A percentile compares a stretch with the other conserved stretches of the same genome.
Conservation (phyloP, 805 yeast genomes). For the Candida manassasensis region DNA sequence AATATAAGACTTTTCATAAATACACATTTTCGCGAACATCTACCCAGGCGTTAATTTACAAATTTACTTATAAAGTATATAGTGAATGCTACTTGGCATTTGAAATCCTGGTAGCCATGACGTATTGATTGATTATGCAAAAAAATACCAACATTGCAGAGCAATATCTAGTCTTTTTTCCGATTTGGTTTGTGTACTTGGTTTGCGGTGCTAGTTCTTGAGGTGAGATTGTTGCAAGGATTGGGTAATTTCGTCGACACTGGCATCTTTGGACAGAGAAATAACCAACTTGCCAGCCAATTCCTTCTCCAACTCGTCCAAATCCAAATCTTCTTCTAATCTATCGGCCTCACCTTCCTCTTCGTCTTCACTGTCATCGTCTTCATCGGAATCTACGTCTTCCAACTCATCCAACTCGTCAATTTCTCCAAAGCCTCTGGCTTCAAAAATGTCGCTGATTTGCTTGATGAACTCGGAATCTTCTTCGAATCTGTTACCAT, state of each 20-base stretch:
- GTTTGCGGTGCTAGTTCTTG: too few relatives aligned
- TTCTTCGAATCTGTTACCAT: constrained; percentile 91
- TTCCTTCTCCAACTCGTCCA: constrained; percentile 48
- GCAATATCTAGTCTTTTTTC: too few relatives aligned
- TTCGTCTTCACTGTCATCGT: constrained; percentile 58
- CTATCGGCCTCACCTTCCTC: constrained; percentile 45
- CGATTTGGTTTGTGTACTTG: too few relatives aligned
- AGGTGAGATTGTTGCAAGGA: constrained; percentile 55
- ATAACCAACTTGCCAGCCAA: constrained; percentile 33
- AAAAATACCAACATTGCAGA: too few relatives aligned
- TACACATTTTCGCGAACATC: too few relatives aligned
- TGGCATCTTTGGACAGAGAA: constrained; percentile 34
- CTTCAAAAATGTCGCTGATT: constrained; percentile 59
- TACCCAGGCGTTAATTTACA: too few relatives aligned
- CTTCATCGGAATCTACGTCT: constrained; percentile 69
- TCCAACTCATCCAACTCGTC: constrained; percentile 95
- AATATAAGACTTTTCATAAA: too few relatives aligned
- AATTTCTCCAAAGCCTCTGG: constrained; percentile 73
- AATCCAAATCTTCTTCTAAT: constrained; percentile 50
- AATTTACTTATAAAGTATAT: too few relatives aligned
- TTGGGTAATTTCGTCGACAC: constrained; percentile 55
- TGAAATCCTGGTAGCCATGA: too few relatives aligned
- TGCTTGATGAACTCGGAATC: constrained; percentile 67
- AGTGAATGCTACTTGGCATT: too few relatives aligned
- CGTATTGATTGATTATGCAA: too few relatives aligned